These are phyloP conservation scores for Leishmania aethiopica DNA, from an alignment of 208 protist genomes.

Conservation along the genomic window DNA sequence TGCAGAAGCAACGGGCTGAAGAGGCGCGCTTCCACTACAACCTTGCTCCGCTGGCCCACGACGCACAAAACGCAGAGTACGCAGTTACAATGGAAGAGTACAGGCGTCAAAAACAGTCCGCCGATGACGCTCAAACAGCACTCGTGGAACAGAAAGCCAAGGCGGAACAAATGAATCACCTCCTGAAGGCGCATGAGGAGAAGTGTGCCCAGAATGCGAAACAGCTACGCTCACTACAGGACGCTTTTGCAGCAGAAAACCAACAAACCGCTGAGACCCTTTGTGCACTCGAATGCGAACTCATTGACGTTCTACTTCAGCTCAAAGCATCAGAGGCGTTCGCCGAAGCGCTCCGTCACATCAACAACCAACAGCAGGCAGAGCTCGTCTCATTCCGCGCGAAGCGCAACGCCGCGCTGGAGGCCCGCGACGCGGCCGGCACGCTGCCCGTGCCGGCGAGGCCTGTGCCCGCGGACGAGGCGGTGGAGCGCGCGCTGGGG, in stretches of 20 bases:
- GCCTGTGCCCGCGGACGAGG: not conserved
- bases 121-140: constrained; percentile 19
- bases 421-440: constrained; percentile 27
- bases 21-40: constrained; percentile 35
- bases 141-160: constrained; percentile 30
- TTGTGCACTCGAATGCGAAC: constrained; percentile 24
- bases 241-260: constrained; percentile 14
- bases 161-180: constrained; percentile 17
- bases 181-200: constrained; percentile 18
- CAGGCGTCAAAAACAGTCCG: constrained; percentile 3
- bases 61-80: constrained; percentile 11
- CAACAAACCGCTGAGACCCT: not conserved
- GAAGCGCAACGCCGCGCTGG: not conserved
- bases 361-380: not conserved
- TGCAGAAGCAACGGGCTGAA: constrained; percentile 35
- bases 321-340: constrained; percentile 26
- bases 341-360: not conserved
- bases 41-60: constrained; percentile 7
- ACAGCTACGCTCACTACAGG: constrained; percentile 18
- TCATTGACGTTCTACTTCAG: constrained; percentile 29
- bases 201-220: constrained; percentile 10
- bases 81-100: constrained; percentile 36
- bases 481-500: constrained; percentile 4
- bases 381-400: not conserved
- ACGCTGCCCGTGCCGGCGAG: constrained; percentile 24